Evolutionary conservation across 495 filamentous ascomycete genomes (phyloP), one percentile per base, ranked within the genome.

Genomic region (Penicillium desertorum): DNA sequence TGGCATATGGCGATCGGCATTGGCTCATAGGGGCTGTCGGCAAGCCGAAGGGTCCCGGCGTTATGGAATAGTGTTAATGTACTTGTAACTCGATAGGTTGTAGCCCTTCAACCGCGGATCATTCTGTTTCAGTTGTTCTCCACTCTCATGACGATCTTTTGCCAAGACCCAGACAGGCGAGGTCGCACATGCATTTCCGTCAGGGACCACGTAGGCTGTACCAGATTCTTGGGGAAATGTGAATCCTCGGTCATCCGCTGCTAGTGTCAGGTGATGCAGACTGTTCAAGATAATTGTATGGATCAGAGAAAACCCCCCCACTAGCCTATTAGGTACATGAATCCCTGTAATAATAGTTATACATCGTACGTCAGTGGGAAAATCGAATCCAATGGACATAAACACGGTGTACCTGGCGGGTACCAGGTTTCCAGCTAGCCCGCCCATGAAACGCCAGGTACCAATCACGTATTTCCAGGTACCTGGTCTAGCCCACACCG

Each of bases 121-220:
- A 43, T 47, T 11, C 58, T 66, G 65, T 68, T 68, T 66, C 67
- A 70, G 62, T 55, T 29, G 50, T 46, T 53, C 58, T 47, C 67
- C 62, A 68, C 62, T 59, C 48, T 50, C 32, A 46, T 59, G 65
- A 61, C 51, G 63, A 66, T 64, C 66, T 36, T 51, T 54, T 59
- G 51, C 56, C 46, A 45, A 58, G 55, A 29, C 45, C n/a, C 48
- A 45, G 44, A 47, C 51, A 56, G 44, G 45, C 54, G 63, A 59
- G 56, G 30, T 16, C 58, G 45, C 58, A 64, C 62, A 51, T 58
- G 58, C 41, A 48, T 44, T 39, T 52, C 47, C 20, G 23, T 52
- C 25, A 30, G 25, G 54, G 36, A 56, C 54, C 37, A 56, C 54
- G 54, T 56, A 56, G 34, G n/a, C 54, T 43, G 52, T 55, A 19